phyloP scores from a whole-genome alignment of 495 filamentous ascomycete species.

The Lophium mytilinum region DNA sequence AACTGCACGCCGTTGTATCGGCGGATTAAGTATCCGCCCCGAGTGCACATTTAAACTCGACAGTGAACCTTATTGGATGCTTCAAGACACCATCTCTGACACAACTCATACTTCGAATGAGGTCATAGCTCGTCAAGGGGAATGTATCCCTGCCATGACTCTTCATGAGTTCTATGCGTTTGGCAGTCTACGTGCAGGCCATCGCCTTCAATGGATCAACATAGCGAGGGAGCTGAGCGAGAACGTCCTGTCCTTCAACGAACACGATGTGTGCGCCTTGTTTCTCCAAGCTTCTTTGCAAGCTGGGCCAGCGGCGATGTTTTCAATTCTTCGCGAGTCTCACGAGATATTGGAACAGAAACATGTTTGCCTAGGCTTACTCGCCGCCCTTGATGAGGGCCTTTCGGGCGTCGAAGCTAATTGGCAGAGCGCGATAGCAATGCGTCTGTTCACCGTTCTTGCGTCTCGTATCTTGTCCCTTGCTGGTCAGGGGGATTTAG shows the following conservation, averaged over 20 bases:
- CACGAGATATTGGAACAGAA: background rate
- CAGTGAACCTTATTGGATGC: background rate
- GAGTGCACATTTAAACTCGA: background rate
- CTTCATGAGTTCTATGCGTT: slow-evolving; percentile 47
- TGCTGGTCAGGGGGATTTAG: background rate
- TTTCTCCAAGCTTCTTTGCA: slow-evolving; percentile 46
- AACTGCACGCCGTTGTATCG: background rate
- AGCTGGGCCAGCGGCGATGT: slow-evolving; percentile 36
- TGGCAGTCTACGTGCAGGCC: slow-evolving; percentile 40
- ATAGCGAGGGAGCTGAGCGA: slow-evolving; percentile 44
- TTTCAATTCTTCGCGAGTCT: slow-evolving; percentile 5
- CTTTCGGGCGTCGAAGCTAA: slow-evolving; percentile 38
- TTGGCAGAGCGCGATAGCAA: slow-evolving; percentile 41
- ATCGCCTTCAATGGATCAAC: slow-evolving; percentile 48
- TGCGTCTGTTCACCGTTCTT: slow-evolving; percentile 34
- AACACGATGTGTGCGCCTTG: slow-evolving; percentile 38
- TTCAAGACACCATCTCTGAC: background rate
- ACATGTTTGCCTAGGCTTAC: background rate
- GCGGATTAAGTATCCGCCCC: background rate
- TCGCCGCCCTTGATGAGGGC: slow-evolving; percentile 23
- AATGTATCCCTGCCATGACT: slow-evolving; percentile 37
- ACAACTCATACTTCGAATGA: background rate
- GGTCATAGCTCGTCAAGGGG: slow-evolving; percentile 26
- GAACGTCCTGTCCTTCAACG: slow-evolving; percentile 41
- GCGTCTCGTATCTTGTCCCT: slow-evolving; percentile 35